A percentile compares a stretch with the other conserved stretches of the same genome.
These are phyloP conservation scores for Podila minutissima DNA, from an alignment of 192 early-diverging fungal genomes.

Conservation along the genomic window DNA sequence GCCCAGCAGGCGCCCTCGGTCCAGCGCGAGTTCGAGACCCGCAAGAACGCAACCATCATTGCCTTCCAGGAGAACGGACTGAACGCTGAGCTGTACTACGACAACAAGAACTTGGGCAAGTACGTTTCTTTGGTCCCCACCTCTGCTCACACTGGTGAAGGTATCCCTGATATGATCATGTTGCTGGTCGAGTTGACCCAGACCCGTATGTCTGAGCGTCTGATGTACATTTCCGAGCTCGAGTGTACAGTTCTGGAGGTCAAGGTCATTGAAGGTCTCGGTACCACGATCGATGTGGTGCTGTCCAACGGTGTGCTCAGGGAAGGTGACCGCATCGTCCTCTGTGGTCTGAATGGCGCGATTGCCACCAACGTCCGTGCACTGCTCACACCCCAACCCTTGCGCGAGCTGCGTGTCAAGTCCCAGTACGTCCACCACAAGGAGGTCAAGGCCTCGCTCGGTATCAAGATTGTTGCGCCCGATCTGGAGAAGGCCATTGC, in stretches of 20 bases:
- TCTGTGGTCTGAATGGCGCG: conserved; percentile 95
- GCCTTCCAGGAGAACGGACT: conserved; percentile 97
- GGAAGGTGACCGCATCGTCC: conserved; percentile 95
- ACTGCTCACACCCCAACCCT: conserved; percentile 98
- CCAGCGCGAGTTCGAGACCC: conserved; percentile 86
- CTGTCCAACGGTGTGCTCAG: conserved; percentile 93
- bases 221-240: conserved; percentile 97
- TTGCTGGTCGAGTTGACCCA: conserved; percentile 93
- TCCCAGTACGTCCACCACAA: conserved; percentile 97
- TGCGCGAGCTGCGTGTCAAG: conserved; percentile 97
- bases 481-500: conserved; percentile 97
- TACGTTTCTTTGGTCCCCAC: conserved; percentile 97
- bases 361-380: conserved; percentile 95
- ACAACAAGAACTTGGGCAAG: conserved; percentile 95
- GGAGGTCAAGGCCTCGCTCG: conserved; percentile 94
- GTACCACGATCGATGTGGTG: conserved; percentile 97
- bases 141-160: conserved; percentile 98
- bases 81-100: conserved; percentile 92
- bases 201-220: conserved; percentile 89
- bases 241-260: conserved; percentile 99
- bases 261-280: conserved; percentile 98
- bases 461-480: conserved; percentile 95
- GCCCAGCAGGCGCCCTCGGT: conserved; percentile 76
- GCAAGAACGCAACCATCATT: conserved; percentile 78
- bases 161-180: conserved; percentile 96